phyloP scores from a whole-genome alignment of 164 flowering plant genomes.

The Litsea cubeba region DNA sequence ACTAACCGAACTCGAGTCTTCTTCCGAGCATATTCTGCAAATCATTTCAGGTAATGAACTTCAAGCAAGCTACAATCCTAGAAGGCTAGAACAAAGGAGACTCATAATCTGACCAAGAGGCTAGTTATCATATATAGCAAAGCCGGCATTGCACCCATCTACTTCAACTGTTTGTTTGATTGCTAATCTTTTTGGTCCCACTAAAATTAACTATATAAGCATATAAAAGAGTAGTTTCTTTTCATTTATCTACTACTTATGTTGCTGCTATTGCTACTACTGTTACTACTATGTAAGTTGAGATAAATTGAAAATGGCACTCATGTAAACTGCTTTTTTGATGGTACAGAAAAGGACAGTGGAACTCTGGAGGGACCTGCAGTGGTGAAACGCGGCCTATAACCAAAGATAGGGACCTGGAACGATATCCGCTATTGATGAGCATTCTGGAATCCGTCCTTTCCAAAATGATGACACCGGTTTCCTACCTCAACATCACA shows the following conservation, averaged over 20 bases:
- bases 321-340: background rate
- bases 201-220: background rate
- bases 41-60: constrained; percentile 39
- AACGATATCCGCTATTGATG: constrained; percentile 50
- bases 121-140: background rate
- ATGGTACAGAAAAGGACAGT: constrained; percentile 50
- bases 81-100: background rate
- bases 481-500: constrained; percentile 52
- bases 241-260: background rate
- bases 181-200: background rate
- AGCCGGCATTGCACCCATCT: background rate
- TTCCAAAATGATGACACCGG: constrained; percentile 44
- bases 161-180: background rate
- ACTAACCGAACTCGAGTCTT: constrained; percentile 29
- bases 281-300: background rate
- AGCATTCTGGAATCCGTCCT: constrained; percentile 42
- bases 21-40: constrained; percentile 46
- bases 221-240: background rate
- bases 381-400: constrained; percentile 46
- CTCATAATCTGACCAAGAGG: background rate
- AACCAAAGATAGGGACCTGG: constrained; percentile 26
- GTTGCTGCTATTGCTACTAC: background rate
- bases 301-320: background rate
- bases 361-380: constrained; percentile 62
- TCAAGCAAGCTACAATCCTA: background rate